A percentile compares a stretch with the other conserved stretches of the same genome.
phyloP scores from a whole-genome alignment of 768 basidiomycete genomes.

The Rhodotorula paludigena region DNA sequence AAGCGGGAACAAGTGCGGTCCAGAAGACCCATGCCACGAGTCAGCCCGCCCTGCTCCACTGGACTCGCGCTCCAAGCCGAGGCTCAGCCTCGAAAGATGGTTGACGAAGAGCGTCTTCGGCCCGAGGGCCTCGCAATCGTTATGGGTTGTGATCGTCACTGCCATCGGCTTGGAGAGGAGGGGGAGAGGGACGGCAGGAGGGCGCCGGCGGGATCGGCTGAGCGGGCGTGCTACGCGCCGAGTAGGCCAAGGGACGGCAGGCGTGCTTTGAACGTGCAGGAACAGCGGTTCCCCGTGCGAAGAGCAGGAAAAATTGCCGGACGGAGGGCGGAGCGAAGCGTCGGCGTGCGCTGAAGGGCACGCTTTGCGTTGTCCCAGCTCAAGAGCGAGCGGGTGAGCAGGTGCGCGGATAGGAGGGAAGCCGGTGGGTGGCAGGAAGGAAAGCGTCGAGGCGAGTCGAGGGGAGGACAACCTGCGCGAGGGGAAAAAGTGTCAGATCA shows the following conservation, averaged over 20 bases:
- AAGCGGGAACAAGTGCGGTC: no score
- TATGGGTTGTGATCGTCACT: background rate
- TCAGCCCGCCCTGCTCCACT: no score
- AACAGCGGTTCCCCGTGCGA: no score
- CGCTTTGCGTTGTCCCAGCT: no score
- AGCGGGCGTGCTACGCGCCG: background rate
- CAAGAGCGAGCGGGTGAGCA: background rate
- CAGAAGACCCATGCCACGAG: no score
- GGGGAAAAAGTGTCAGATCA: background rate
- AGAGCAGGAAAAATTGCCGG: background rate
- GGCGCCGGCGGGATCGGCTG: background rate
- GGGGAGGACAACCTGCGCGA: background rate
- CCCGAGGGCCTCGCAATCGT: no score
- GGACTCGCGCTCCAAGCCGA: no score
- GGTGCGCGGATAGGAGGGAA: background rate
- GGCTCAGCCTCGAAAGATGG: conserved; percentile 7
- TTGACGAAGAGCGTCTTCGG: no score
- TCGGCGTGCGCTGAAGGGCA: no score
- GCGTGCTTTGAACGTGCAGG: no score
- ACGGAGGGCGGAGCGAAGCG: background rate
- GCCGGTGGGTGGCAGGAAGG: background rate
- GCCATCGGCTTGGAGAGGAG: background rate
- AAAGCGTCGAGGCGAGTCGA: background rate
- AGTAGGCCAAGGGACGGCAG: no score
- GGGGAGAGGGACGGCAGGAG: background rate